Conservation (phyloP, 441 rosid genomes). For the Croton setiger region DNA sequence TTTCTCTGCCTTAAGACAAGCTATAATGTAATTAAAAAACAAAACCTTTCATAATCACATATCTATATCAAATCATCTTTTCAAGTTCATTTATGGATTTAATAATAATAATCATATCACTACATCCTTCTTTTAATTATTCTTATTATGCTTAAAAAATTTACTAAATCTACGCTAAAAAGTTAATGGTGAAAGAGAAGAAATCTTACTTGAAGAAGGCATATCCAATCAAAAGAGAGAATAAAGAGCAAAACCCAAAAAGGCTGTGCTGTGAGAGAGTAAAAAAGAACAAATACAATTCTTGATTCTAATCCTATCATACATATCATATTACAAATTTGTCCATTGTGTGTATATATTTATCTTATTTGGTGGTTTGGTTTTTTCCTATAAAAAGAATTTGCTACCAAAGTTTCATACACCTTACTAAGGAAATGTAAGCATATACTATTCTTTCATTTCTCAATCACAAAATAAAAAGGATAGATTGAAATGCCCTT, state of each 20-base stretch:
- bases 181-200: background rate
- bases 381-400: too few relatives aligned
- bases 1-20: background rate
- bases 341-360: background rate
- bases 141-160: background rate
- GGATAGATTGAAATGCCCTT: too few relatives aligned
- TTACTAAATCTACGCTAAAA: background rate
- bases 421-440: too few relatives aligned
- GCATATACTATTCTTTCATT: too few relatives aligned
- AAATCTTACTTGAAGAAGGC: conserved; percentile 12
- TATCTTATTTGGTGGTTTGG: too few relatives aligned
- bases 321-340: background rate
- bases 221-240: conserved; percentile 12
- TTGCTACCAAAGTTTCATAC: too few relatives aligned
- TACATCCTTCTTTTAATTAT: too few relatives aligned
- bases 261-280: background rate
- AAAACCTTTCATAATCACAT: conserved; percentile 1
- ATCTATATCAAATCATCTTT: background rate
- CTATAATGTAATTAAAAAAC: background rate
- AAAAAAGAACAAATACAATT: background rate
- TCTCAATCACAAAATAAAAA: too few relatives aligned
- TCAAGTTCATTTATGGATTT: background rate
- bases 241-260: conserved; percentile 8
- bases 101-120: background rate
- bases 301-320: background rate